Evolutionary conservation across 371 early-diverging fungal genomes (phyloP).

Genomic region (Mortierella sp.): DNA sequence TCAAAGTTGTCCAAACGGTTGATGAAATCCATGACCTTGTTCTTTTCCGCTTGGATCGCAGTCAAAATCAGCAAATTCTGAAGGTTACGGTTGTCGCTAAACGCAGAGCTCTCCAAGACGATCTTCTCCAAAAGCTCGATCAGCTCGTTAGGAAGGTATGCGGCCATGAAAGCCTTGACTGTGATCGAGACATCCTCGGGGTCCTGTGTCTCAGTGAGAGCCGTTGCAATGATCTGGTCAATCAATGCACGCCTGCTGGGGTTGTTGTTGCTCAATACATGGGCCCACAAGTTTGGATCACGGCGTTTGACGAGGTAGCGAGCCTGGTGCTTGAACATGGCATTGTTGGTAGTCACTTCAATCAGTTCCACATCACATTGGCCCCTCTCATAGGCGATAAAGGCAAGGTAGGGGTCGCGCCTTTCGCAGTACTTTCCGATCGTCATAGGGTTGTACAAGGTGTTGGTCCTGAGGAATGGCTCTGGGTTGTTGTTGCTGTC

Average conservation of each 20-base stretch:
- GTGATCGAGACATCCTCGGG: conserved; percentile 97
- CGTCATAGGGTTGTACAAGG: conserved; percentile 68
- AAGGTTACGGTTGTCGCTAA: conserved; percentile 94
- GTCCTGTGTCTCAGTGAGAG: conserved; percentile 93
- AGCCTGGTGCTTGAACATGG: conserved; percentile 99
- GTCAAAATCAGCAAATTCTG: conserved; percentile 97
- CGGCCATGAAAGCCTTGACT: conserved; percentile 98
- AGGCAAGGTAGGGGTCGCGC: conserved; percentile 97
- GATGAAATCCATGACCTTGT: conserved; percentile 94
- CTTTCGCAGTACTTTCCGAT: conserved; percentile 98
- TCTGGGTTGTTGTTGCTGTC: conserved; percentile 99
- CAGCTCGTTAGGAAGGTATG: conserved; percentile 93
- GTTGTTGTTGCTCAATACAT: conserved; percentile 83
- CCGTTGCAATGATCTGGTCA: conserved; percentile 90
- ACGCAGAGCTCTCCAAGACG: conserved; percentile 89
- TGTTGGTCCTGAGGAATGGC: conserved; percentile 92
- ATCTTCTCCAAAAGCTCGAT: conserved; percentile 97
- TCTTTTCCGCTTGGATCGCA: conserved; percentile 94
- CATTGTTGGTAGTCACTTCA: conserved; percentile 93
- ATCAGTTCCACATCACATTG: conserved; percentile 94
- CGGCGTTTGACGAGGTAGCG: conserved; percentile 94
- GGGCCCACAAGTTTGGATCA: conserved; percentile 86
- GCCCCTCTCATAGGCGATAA: conserved; percentile 94
- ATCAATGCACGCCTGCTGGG: conserved; percentile 87
- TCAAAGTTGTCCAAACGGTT: conserved; percentile 94